Evolutionary conservation across 73 alveolate genomes (phyloP).

Genomic region (Urostyla sp.): DNA sequence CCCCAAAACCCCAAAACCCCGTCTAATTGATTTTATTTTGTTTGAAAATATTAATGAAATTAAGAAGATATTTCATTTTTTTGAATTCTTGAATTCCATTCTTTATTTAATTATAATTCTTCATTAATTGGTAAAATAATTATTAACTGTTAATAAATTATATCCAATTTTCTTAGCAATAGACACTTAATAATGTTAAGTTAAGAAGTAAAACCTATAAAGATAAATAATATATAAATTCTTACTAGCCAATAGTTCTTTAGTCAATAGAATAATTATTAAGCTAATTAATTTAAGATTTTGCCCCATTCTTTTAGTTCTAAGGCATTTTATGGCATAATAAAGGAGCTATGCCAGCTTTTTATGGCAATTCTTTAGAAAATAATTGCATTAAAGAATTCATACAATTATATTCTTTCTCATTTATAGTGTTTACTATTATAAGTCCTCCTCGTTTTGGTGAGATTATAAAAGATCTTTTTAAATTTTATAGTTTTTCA

Average conservation of each 20-base stretch:
- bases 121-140: background rate
- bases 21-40: background rate
- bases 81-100: too few relatives aligned
- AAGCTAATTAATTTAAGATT: background rate
- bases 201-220: slow-evolving; percentile 39
- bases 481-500: background rate
- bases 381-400: slow-evolving; percentile 7
- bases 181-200: slow-evolving; percentile 1
- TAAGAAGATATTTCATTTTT: too few relatives aligned
- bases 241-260: slow-evolving; percentile 5
- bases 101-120: background rate
- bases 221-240: too few relatives aligned
- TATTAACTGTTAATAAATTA: slow-evolving; percentile 12
- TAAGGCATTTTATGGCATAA: slow-evolving; percentile 28
- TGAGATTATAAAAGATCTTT: slow-evolving; percentile 7
- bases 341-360: slow-evolving; percentile 39
- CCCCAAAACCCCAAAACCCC: slow-evolving; percentile 3
- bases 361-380: slow-evolving; percentile 22
- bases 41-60: slow-evolving; percentile 1
- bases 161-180: slow-evolving; percentile 35
- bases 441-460: slow-evolving; percentile 48
- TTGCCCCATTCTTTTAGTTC: background rate
- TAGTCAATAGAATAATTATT: slow-evolving; percentile 26
- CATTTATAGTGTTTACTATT: background rate
- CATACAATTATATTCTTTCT: slow-evolving; percentile 26